These are phyloP conservation scores for Monosporozyma unispora DNA, from an alignment of 805 yeast genomes.

Conservation along the genomic window DNA sequence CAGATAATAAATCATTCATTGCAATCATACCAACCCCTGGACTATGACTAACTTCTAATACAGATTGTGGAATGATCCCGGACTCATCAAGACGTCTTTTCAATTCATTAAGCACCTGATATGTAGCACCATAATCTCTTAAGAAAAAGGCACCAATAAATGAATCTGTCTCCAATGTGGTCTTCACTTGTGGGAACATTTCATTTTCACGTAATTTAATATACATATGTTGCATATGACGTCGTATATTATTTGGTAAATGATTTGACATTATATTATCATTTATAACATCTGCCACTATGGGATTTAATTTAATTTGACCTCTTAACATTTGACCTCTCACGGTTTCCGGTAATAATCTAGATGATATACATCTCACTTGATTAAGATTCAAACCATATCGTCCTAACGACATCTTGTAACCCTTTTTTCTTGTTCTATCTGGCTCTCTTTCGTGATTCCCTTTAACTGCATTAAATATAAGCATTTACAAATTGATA, in stretches of 20 bases:
- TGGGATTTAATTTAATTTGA: constrained; percentile 47
- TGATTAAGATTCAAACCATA: not conserved
- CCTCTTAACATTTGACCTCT: constrained; percentile 43
- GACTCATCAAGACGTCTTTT: constrained; percentile 36
- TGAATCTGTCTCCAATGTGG: constrained; percentile 58
- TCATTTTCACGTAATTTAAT: constrained; percentile 42
- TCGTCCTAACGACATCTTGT: not conserved
- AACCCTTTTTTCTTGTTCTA: not conserved
- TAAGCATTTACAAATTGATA: too few relatives aligned
- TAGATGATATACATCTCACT: constrained; percentile 10
- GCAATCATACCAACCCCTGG: constrained; percentile 92
- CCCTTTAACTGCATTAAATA: too few relatives aligned
- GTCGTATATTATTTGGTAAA: constrained; percentile 55
- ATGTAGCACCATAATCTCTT: constrained; percentile 67
- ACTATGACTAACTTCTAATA: constrained; percentile 79
- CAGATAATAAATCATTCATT: constrained; percentile 5
- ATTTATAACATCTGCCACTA: constrained; percentile 49
- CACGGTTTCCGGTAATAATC: constrained; percentile 51
- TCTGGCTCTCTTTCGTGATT: not conserved
- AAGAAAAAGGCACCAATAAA: constrained; percentile 72
- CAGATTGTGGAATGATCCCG: constrained; percentile 51
- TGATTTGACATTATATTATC: constrained; percentile 53
- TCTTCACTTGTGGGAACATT: constrained; percentile 41
- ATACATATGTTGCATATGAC: constrained; percentile 50
- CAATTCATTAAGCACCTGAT: constrained; percentile 60